Base-by-base conservation (phyloP, 177 flowering plant genomes). In the Vitis hybrid region DNA sequence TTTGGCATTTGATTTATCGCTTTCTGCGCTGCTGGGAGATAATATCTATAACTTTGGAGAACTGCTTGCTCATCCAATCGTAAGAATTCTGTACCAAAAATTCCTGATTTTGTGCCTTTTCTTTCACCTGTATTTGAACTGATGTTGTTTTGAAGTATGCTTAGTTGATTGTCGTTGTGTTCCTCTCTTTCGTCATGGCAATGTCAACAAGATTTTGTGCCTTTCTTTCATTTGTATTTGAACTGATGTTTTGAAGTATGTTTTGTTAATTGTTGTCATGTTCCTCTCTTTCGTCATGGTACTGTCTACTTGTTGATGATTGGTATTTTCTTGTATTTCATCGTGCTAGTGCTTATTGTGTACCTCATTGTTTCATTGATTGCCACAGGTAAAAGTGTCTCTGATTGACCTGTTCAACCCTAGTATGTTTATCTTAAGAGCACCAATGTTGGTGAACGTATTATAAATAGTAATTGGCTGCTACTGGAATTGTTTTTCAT, bases 11-110 rank as follows among this genome's bases (percentile, higher is more conserved):
- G 45, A 33, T 33, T 33, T 33, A 33, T 33, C 45, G 1, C 45
- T 33, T 33, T 33, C 45, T 22, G 26, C 5, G 45, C 45, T 33
- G 45, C 73, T 33, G 45, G 45, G 97, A 94, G 26, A 22, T 50
- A 93, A 91, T 76, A 89, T 94, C 69, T 94, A 91, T 87, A 94
- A 91, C 85, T 93, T 94, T 70, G 99, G 97, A 61, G 97, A 94
- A 76, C 85, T 94, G 72, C 90, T 93, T 69, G 95, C 97, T 10
- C 98, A 94, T 80, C 98, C 26, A 58, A 91, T 94, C 73, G 98
- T 94, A 86, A 91, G 97, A 31, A 51, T 56, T 6, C 62, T 4
- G 21, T 59, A 2, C 3, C 55, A 5, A 31, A 64, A 11, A 56
- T 15, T 7, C 51, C 51, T 56, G 12, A 5, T 67, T 13, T 10